Percentiles rank a stretch among this genome's conserved stretches.
Conservation (phyloP, 1,139 yeast species). For the Waltiozyma sp. region DNA sequence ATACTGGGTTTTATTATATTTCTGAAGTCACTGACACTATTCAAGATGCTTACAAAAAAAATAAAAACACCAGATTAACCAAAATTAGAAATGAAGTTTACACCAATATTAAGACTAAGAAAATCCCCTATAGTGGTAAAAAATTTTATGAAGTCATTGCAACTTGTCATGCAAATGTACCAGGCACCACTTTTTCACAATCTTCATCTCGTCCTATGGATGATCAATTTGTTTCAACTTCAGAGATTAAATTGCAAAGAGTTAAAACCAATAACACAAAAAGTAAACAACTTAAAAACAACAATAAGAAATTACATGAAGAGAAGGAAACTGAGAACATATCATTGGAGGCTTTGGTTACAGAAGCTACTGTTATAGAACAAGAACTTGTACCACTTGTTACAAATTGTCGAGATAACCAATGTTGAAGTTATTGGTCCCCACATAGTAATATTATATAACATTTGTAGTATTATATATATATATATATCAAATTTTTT, state of each 20-base stretch:
- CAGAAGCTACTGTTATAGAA: too few species aligned
- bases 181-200: not conserved
- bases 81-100: not conserved
- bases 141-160: not conserved
- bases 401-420: too few species aligned
- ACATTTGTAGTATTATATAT: too few species aligned
- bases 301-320: too few species aligned
- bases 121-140: not conserved
- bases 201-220: not conserved
- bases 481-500: too few species aligned
- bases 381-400: too few species aligned
- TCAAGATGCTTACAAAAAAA: not conserved
- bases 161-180: not conserved
- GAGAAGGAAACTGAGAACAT: too few species aligned
- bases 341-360: too few species aligned
- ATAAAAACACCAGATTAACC: not conserved
- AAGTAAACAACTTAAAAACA: too few species aligned
- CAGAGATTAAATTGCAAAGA: not conserved
- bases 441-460: too few species aligned
- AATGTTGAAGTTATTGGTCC: too few species aligned
- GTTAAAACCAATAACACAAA: not conserved
- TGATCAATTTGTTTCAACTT: not conserved
- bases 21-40: slow-evolving; percentile 34
- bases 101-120: not conserved
- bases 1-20: slow-evolving; percentile 70